Evolutionary conservation across 176 grass and related monocot species (phyloP).

Genomic region (Sorghum bicolor): DNA sequence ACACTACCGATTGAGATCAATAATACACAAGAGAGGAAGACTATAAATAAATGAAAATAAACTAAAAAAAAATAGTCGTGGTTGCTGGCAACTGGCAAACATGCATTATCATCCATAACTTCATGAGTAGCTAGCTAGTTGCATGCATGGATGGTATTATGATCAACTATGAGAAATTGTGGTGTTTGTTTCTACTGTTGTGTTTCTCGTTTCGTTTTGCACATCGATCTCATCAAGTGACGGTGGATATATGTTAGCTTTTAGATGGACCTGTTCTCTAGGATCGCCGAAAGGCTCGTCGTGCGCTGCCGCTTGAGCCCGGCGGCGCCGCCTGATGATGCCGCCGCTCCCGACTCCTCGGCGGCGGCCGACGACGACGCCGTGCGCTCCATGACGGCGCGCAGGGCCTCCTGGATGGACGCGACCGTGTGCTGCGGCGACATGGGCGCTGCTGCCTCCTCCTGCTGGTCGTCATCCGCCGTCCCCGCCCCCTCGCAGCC

Average conservation of each 20-base stretch:
- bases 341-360: constrained; percentile 49
- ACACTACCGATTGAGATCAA: constrained; percentile 21
- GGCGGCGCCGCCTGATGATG: constrained; percentile 8
- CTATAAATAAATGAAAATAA: constrained; percentile 26
- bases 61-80: constrained; percentile 4
- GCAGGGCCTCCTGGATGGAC: constrained; percentile 84
- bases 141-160: constrained; percentile 24
- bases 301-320: constrained; percentile 95
- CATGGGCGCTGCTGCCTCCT: constrained; percentile 17
- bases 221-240: constrained; percentile 25
- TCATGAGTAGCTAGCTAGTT: constrained; percentile 9
- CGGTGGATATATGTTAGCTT: neutral
- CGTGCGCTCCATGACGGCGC: constrained; percentile 82
- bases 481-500: neutral
- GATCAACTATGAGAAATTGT: constrained; percentile 41
- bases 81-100: constrained; percentile 6
- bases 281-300: constrained; percentile 58
- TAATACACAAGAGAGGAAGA: constrained; percentile 28
- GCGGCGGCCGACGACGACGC: constrained; percentile 10
- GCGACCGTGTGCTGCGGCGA: constrained; percentile 62
- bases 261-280: constrained; percentile 94
- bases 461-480: neutral
- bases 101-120: constrained; percentile 24
- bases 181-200: constrained; percentile 36
- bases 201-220: constrained; percentile 39